Percentiles rank a stretch among this genome's conserved stretches.
phyloP scores from a whole-genome alignment of 306 rosid genomes.

The Corylus heterophylla region DNA sequence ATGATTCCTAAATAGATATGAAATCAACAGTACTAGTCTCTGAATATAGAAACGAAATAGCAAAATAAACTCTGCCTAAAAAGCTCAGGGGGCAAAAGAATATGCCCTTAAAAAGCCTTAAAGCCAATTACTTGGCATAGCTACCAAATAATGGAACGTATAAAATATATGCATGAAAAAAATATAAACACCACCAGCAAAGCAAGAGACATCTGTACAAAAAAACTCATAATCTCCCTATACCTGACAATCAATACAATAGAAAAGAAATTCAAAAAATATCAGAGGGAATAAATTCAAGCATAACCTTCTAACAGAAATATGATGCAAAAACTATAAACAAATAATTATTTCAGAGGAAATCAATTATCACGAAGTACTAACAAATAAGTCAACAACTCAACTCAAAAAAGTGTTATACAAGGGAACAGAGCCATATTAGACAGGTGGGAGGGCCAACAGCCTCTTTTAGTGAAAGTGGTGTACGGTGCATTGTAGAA shows the following conservation, averaged over 20 bases:
- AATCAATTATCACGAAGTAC: background rate
- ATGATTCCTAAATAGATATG: background rate
- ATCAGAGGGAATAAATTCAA: background rate
- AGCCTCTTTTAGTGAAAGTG: background rate
- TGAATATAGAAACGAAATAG: background rate
- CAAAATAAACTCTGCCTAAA: background rate
- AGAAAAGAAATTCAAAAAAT: background rate
- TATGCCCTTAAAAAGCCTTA: background rate
- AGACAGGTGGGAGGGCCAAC: background rate
- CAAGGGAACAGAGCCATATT: background rate
- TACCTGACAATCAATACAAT: background rate
- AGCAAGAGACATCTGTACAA: slow-evolving; percentile 8
- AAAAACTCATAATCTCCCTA: background rate
- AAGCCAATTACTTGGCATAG: background rate
- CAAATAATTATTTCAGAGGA: background rate
- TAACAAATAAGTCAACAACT: background rate
- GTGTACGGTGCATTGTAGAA: background rate
- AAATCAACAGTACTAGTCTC: background rate
- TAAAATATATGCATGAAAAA: background rate
- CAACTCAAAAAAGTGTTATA: background rate
- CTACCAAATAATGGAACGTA: background rate
- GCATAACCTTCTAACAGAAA: background rate
- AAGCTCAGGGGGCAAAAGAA: background rate
- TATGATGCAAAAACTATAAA: background rate
- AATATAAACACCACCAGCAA: background rate